A percentile compares a stretch with the other conserved stretches of the same genome.
These are phyloP conservation scores for Arctium lappa DNA, from an alignment of 129 eudicot species.

Conservation along the genomic window DNA sequence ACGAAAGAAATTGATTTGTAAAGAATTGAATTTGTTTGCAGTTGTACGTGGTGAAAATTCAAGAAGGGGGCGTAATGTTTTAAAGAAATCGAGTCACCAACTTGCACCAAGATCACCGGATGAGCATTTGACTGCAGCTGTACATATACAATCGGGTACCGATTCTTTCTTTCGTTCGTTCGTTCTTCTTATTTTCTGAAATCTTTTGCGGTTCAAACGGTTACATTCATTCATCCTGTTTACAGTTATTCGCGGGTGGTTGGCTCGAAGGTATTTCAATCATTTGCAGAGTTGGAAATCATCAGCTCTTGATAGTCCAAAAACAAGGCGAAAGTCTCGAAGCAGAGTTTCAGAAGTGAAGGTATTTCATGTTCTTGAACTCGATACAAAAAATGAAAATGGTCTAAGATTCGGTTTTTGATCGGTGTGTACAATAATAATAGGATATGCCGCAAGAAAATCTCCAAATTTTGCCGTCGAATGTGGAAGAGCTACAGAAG, in stretches of 20 bases:
- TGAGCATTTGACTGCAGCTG: conserved; percentile 53
- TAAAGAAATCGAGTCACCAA: conserved; percentile 33
- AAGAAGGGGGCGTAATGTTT: conserved; percentile 40
- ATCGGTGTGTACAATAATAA: not conserved
- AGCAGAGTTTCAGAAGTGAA: conserved; percentile 36
- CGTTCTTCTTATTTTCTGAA: not conserved
- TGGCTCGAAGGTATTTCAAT: conserved; percentile 53
- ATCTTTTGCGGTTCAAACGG: not conserved
- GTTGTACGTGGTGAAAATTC: conserved; percentile 84
- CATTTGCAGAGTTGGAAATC: conserved; percentile 38
- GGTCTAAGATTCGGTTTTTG: not conserved
- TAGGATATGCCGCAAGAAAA: conserved; percentile 12
- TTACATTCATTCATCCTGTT: not conserved
- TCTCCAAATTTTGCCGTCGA: conserved; percentile 22
- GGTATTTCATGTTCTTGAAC: conserved; percentile 32
- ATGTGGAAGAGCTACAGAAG: conserved; percentile 61
- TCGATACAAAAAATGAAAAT: not conserved
- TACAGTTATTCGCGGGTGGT: conserved; percentile 85
- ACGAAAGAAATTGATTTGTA: not conserved
- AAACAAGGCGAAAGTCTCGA: conserved; percentile 11
- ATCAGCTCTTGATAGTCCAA: conserved; percentile 19
- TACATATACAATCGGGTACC: conserved; percentile 83
- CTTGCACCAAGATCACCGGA: conserved; percentile 37
- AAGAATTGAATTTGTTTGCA: conserved; percentile 24
- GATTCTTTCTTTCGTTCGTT: not conserved